Conservation (phyloP, 495 filamentous ascomycete species). For the Hyaloscypha variabilis region DNA sequence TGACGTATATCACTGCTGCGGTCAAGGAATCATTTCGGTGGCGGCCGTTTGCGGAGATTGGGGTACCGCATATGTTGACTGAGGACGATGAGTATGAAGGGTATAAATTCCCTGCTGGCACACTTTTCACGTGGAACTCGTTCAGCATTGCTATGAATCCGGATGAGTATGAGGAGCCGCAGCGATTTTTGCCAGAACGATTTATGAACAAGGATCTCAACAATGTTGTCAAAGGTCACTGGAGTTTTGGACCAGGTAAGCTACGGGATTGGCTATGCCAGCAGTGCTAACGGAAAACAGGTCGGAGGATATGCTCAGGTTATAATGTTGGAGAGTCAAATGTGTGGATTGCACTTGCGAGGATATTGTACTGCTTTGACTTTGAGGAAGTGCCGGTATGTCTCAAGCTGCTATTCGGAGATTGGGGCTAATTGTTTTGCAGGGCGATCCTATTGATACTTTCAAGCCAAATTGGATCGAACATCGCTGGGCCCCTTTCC, state of each 20-base stretch:
- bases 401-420: not conserved
- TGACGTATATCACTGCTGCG: conserved; percentile 21
- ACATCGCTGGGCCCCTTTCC: conserved; percentile 6
- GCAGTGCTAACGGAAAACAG: not conserved
- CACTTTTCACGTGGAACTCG: conserved; percentile 40
- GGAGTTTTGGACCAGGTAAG: conserved; percentile 41
- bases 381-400: conserved; percentile 25
- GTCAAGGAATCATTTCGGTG: conserved; percentile 23
- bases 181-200: conserved; percentile 47
- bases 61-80: conserved; percentile 29
- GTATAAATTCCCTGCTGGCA: conserved; percentile 50
- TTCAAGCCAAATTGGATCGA: conserved; percentile 16
- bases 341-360: conserved; percentile 47
- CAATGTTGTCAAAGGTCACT: conserved; percentile 39
- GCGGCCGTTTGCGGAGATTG: conserved; percentile 20
- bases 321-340: conserved; percentile 45
- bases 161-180: conserved; percentile 32
- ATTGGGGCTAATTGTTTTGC: not conserved
- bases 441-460: conserved; percentile 23
- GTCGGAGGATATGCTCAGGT: conserved; percentile 48
- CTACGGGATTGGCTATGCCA: not conserved
- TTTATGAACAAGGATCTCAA: conserved; percentile 46
- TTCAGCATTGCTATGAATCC: conserved; percentile 35
- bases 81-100: conserved; percentile 53
- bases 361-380: conserved; percentile 48